Percentiles rank a stretch among this genome's conserved stretches.
Conservation (phyloP, 441 rosid species). For the Arabidopsis hybrid region DNA sequence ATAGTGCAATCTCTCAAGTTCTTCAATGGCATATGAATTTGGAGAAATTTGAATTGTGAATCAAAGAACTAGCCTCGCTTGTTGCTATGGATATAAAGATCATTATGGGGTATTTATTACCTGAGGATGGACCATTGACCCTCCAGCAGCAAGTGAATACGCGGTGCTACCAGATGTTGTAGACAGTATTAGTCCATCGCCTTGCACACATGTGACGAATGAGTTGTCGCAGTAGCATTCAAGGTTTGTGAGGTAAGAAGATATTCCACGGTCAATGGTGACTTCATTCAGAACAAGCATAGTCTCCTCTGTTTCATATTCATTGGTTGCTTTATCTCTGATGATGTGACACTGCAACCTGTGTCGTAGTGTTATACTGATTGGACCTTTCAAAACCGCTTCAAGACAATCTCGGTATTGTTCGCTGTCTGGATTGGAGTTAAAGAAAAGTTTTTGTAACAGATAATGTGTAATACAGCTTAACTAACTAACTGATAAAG, state of each 20-base stretch:
- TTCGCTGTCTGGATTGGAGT: constrained; percentile 76
- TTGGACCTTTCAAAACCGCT: constrained; percentile 81
- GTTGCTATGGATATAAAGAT: background rate
- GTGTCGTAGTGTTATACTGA: constrained; percentile 92
- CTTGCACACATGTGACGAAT: constrained; percentile 96
- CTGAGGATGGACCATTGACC: constrained; percentile 99
- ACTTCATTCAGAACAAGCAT: constrained; percentile 93
- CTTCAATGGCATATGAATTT: background rate
- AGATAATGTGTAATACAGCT: constrained; percentile 16
- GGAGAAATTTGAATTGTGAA: background rate
- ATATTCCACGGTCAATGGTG: constrained; percentile 96
- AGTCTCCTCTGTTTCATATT: constrained; percentile 76
- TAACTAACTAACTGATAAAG: constrained; percentile 11
- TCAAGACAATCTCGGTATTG: constrained; percentile 83
- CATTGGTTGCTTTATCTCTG: constrained; percentile 83
- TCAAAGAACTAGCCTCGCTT: background rate
- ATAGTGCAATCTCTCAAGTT: background rate
- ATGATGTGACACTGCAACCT: constrained; percentile 83
- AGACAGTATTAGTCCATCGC: constrained; percentile 91
- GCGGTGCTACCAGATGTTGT: constrained; percentile 99
- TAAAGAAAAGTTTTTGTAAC: constrained; percentile 49
- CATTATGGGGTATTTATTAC: constrained; percentile 43
- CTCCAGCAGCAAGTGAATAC: constrained; percentile 98
- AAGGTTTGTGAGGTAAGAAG: constrained; percentile 92
- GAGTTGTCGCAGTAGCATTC: constrained; percentile 97